Evolutionary conservation across 148 eudicot species (phyloP).

Genomic region (Linanthus parryae): DNA sequence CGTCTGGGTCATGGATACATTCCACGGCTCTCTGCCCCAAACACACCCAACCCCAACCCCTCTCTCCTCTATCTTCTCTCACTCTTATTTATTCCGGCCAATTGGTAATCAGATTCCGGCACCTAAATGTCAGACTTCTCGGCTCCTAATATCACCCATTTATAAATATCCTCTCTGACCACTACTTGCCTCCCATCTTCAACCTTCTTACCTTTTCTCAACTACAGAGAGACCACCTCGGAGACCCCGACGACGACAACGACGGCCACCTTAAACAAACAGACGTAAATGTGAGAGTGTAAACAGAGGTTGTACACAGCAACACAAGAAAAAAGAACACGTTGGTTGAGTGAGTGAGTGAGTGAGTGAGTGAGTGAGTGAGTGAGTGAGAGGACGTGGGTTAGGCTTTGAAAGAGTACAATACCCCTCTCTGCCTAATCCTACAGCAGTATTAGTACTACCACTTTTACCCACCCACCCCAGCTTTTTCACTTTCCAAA

Average conservation of each 20-base stretch:
- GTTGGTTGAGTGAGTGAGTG: no score
- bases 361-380: not conserved
- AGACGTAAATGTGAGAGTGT: no score
- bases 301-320: no score
- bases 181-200: no score
- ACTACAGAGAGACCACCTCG: no score
- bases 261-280: no score
- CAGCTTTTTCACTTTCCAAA: constrained; percentile 1
- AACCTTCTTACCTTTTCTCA: no score
- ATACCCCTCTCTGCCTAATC: constrained; percentile 13
- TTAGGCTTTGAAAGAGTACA: constrained; percentile 13
- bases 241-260: no score
- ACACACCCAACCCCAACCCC: no score
- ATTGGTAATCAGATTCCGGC: constrained; percentile 24
- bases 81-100: constrained; percentile 23
- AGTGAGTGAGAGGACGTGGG: constrained; percentile 8
- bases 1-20: constrained; percentile 51
- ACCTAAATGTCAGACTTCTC: constrained; percentile 24
- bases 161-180: constrained; percentile 16
- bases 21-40: constrained; percentile 40
- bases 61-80: constrained; percentile 11
- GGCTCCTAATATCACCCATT: constrained; percentile 10
- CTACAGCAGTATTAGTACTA: not conserved
- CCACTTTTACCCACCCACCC: not conserved
- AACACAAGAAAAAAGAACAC: no score